Conservation (phyloP, 1,284 basidiomycete genomes). For the Malassezia sp. region DNA sequence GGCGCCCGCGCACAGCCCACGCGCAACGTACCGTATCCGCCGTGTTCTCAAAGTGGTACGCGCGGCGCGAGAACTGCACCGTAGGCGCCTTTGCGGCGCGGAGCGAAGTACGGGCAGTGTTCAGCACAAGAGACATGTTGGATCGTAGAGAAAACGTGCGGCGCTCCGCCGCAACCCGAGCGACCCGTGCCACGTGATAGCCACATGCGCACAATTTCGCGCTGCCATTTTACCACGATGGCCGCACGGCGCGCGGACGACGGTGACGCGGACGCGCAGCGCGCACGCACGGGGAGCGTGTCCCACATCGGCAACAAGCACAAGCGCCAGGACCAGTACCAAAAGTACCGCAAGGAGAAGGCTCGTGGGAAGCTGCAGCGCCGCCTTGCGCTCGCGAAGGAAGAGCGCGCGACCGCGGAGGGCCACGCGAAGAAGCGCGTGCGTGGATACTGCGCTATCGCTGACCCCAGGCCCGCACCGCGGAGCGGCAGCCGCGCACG, state of each 20-base stretch:
- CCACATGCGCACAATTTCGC: neutral
- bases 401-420: constrained; percentile 53
- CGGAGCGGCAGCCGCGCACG: constrained; percentile 75
- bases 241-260: neutral
- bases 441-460: constrained; percentile 47
- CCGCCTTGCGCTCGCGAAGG: constrained; percentile 55
- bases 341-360: constrained; percentile 67
- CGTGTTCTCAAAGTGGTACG: constrained; percentile 44
- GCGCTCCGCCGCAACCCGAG: no score
- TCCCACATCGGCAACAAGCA: constrained; percentile 47
- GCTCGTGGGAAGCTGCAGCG: constrained; percentile 68
- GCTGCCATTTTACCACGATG: neutral
- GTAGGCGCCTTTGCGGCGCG: constrained; percentile 26
- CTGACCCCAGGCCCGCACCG: constrained; percentile 59
- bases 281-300: constrained; percentile 22
- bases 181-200: constrained; percentile 6
- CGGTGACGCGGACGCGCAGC: neutral
- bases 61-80: constrained; percentile 18
- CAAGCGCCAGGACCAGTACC: constrained; percentile 43
- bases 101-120: constrained; percentile 27
- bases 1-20: neutral
- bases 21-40: constrained; percentile 36
- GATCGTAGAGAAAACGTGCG: neutral
- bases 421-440: constrained; percentile 59
- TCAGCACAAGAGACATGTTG: constrained; percentile 31